A percentile compares a stretch with the other conserved stretches of the same genome.
These are phyloP conservation scores for Solanum chiquidenum DNA, from an alignment of 257 asterid genomes.

Conservation along the genomic window DNA sequence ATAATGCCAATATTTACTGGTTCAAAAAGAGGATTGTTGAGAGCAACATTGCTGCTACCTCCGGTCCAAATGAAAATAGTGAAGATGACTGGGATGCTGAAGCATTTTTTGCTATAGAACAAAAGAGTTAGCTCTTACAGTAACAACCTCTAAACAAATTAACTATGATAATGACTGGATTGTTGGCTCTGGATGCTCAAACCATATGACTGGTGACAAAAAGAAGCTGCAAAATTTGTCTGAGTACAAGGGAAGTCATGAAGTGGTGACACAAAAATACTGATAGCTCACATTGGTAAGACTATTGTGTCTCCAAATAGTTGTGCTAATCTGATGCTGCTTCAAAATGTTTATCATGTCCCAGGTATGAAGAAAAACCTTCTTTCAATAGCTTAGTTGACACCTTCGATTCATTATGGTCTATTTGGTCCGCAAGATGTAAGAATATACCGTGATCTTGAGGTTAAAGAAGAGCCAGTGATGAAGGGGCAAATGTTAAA, in stretches of 20 bases:
- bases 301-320: neutral
- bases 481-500: neutral
- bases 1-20: neutral
- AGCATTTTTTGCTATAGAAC: neutral
- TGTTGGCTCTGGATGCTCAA: neutral
- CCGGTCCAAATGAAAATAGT: neutral
- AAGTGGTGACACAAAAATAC: neutral
- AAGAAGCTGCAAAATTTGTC: neutral
- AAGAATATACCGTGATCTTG: neutral
- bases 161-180: neutral
- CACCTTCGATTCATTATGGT: rapidly evolving
- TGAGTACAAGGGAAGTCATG: no score
- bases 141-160: no score
- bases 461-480: neutral
- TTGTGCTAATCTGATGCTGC: neutral
- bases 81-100: neutral
- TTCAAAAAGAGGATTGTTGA: neutral
- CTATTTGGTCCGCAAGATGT: no score
- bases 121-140: neutral
- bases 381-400: neutral
- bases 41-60: neutral
- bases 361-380: neutral
- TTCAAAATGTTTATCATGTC: neutral
- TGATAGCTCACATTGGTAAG: neutral
- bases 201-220: neutral